Evolutionary conservation across 202 grass and related monocot species (phyloP).

Genomic region (Zoysia matrella): DNA sequence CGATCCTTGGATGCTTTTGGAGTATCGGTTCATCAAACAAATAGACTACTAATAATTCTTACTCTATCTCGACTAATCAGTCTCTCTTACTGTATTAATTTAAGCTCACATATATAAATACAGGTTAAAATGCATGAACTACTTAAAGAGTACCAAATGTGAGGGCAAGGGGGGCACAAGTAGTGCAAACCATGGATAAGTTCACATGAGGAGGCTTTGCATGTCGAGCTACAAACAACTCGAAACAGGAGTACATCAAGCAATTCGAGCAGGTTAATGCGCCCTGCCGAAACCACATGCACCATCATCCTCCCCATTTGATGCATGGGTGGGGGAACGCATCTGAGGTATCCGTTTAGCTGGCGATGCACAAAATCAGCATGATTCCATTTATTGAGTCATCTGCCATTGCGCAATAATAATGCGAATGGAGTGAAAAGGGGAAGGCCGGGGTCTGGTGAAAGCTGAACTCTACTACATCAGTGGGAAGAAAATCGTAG

Average conservation of each 20-base stretch:
- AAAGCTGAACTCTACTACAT: constrained; percentile 24
- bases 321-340: constrained; percentile 39
- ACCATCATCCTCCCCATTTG: constrained; percentile 47
- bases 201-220: constrained; percentile 37
- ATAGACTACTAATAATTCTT: too few relatives aligned
- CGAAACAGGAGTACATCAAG: constrained; percentile 38
- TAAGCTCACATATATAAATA: too few relatives aligned
- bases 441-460: constrained; percentile 17
- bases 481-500: constrained; percentile 11
- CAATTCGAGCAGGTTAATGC: constrained; percentile 54
- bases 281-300: constrained; percentile 56
- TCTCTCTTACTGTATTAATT: too few relatives aligned
- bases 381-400: constrained; percentile 76
- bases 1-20: too few relatives aligned
- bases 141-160: too few relatives aligned
- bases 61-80: too few relatives aligned
- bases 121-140: too few relatives aligned
- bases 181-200: neutral
- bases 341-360: neutral
- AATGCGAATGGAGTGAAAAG: constrained; percentile 52
- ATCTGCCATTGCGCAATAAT: constrained; percentile 59
- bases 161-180: too few relatives aligned
- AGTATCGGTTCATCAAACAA: too few relatives aligned
- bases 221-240: constrained; percentile 33
- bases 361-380: constrained; percentile 61